A percentile compares a stretch with the other conserved stretches of the same genome.
phyloP scores from a whole-genome alignment of 805 yeast species.

The Lachancea sp. region DNA sequence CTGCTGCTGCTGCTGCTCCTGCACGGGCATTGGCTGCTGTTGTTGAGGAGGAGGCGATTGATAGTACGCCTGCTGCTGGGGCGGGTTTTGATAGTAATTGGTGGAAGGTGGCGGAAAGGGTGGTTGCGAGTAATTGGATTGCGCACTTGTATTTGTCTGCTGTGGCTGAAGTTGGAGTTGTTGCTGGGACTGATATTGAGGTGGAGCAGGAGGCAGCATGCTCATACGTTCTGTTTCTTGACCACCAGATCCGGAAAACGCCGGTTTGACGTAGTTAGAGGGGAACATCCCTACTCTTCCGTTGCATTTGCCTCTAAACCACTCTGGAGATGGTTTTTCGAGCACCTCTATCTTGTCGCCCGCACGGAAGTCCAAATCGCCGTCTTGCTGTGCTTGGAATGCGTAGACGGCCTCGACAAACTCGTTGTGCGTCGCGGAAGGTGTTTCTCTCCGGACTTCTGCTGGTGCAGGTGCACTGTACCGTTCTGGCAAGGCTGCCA shows the following conservation, averaged over 20 bases:
- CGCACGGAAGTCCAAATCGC: conserved; percentile 55
- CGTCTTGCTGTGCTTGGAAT: conserved; percentile 66
- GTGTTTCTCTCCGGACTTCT: conserved; percentile 6
- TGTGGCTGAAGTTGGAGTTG: conserved; percentile 11
- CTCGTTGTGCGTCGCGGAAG: conserved; percentile 20
- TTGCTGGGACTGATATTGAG: conserved; percentile 18
- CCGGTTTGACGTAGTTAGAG: conserved; percentile 63
- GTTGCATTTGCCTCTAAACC: conserved; percentile 80
- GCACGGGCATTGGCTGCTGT: conserved; percentile 10
- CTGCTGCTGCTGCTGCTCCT: conserved; percentile 29
- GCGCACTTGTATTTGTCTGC: conserved; percentile 8
- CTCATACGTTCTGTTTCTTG: conserved; percentile 9
- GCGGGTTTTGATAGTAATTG: conserved; percentile 39
- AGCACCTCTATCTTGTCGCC: conserved; percentile 68
- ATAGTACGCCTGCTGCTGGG: conserved; percentile 22
- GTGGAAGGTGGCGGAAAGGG: conserved; percentile 50
- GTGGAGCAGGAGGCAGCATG: conserved; percentile 19
- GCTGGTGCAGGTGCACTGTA: conserved; percentile 4
- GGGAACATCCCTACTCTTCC: conserved; percentile 80
- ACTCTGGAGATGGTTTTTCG: conserved; percentile 72
- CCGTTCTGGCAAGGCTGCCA: conserved; percentile 48
- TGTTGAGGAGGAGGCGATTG: conserved; percentile 17
- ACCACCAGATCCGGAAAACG: conserved; percentile 17
- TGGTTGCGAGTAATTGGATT: conserved; percentile 15
- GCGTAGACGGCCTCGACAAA: conserved; percentile 67